These are phyloP conservation scores for Dactylellina cionopaga DNA, from an alignment of 2,329 filamentous ascomycete genomes.

Conservation along the genomic window DNA sequence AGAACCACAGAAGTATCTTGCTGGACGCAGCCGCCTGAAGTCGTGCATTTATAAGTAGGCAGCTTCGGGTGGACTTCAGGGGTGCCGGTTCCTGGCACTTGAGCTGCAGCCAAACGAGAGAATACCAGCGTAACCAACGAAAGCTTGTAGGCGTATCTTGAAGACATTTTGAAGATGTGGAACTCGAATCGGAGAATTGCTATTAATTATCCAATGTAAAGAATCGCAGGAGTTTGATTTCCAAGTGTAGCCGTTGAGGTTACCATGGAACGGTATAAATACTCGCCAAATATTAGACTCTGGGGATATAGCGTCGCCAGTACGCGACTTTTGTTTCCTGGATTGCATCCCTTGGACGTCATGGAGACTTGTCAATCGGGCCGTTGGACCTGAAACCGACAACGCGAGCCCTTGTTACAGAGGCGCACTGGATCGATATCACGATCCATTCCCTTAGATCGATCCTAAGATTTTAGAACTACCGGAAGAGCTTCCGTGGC, in stretches of 20 bases:
- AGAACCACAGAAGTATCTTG: slow-evolving; percentile 61
- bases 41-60: slow-evolving; percentile 61
- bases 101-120: slow-evolving; percentile 22
- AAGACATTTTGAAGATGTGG: slow-evolving; percentile 22
- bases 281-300: neutral
- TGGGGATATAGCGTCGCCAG: too few relatives aligned
- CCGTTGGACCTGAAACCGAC: slow-evolving; percentile 14
- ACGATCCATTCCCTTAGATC: neutral
- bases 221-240: too few relatives aligned
- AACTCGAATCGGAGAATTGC: neutral
- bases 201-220: neutral
- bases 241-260: neutral
- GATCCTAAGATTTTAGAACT: slow-evolving; percentile 4
- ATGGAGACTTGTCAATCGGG: slow-evolving; percentile 10
- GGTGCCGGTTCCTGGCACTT: slow-evolving; percentile 15
- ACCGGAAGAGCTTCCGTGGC: slow-evolving; percentile 9
- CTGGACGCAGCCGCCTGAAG: slow-evolving; percentile 59
- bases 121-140: slow-evolving; percentile 22
- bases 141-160: slow-evolving; percentile 15
- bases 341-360: neutral
- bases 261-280: slow-evolving; percentile 2
- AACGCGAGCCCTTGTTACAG: slow-evolving; percentile 2
- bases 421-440: neutral
- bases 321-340: too few relatives aligned
- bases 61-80: slow-evolving; percentile 61